These are phyloP conservation scores for Penicillium steckii DNA, from an alignment of 495 filamentous ascomycete genomes.

Conservation along the genomic window DNA sequence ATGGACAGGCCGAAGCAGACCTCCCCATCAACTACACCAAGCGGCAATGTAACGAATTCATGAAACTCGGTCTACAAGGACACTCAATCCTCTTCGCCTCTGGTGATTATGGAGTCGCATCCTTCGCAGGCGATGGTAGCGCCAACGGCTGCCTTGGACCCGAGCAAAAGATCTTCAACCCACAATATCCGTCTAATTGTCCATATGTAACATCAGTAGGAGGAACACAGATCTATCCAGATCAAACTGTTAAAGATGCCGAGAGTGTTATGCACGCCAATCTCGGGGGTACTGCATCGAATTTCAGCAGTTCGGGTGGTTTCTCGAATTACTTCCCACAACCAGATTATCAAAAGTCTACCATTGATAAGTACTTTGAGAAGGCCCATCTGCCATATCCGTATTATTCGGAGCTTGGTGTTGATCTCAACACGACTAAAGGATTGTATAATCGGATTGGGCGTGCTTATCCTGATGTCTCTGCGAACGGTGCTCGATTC, in stretches of 20 bases:
- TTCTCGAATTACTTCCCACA: conserved; percentile 67
- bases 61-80: conserved; percentile 67
- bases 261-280: conserved; percentile 41
- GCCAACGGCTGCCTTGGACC: conserved; percentile 37
- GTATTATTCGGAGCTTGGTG: conserved; percentile 32
- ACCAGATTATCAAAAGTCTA: conserved; percentile 55
- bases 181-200: conserved; percentile 50
- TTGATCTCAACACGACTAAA: conserved; percentile 38
- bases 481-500: conserved; percentile 59
- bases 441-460: conserved; percentile 59
- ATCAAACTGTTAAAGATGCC: conserved; percentile 36
- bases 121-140: conserved; percentile 32
- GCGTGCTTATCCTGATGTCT: conserved; percentile 64
- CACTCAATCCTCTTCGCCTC: conserved; percentile 60
- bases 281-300: conserved; percentile 30
- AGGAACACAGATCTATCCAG: conserved; percentile 44
- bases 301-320: conserved; percentile 59
- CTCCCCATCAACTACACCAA: conserved; percentile 50
- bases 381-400: conserved; percentile 47
- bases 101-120: conserved; percentile 59
- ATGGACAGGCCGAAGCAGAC: conserved; percentile 52
- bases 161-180: conserved; percentile 45
- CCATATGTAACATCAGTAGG: conserved; percentile 54
- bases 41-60: conserved; percentile 58
- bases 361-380: conserved; percentile 50